phyloP scores from a whole-genome alignment of 257 asterid genomes.

The Eucommia ulmoides region DNA sequence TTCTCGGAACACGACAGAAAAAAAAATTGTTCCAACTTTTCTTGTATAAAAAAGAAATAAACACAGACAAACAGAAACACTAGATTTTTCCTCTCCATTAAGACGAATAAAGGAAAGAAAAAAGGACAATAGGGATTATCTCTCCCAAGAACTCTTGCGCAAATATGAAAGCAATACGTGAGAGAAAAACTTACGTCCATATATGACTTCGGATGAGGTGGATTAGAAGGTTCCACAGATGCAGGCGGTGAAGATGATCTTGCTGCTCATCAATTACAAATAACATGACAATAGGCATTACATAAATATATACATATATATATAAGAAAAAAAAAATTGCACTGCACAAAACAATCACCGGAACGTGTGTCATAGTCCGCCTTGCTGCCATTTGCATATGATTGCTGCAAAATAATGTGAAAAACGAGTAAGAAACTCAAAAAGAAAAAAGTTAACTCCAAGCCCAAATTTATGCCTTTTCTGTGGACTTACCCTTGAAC shows the following conservation, averaged over 20 bases:
- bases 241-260: constrained; percentile 62
- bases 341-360: constrained; percentile 35
- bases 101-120: neutral
- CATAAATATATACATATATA: constrained; percentile 1
- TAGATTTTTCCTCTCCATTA: too few relatives aligned
- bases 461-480: constrained; percentile 2
- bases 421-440: constrained; percentile 5
- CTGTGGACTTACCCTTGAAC: constrained; percentile 46
- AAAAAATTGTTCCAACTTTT: too few relatives aligned
- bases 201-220: constrained; percentile 75
- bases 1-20: too few relatives aligned
- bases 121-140: neutral
- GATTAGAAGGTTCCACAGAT: constrained; percentile 50
- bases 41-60: too few relatives aligned
- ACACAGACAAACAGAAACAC: too few relatives aligned
- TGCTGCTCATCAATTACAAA: too few relatives aligned
- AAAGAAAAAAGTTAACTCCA: constrained; percentile 3
- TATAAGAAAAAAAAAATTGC: neutral
- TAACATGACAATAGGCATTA: constrained; percentile 9
- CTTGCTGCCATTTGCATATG: constrained; percentile 66
- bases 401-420: constrained; percentile 43
- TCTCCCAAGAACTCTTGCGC: neutral
- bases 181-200: constrained; percentile 53
- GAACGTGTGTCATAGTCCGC: constrained; percentile 34
- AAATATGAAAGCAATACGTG: neutral